Base-by-base conservation (phyloP, 208 protist species). In the Acanthamoeba lugdunensis region DNA sequence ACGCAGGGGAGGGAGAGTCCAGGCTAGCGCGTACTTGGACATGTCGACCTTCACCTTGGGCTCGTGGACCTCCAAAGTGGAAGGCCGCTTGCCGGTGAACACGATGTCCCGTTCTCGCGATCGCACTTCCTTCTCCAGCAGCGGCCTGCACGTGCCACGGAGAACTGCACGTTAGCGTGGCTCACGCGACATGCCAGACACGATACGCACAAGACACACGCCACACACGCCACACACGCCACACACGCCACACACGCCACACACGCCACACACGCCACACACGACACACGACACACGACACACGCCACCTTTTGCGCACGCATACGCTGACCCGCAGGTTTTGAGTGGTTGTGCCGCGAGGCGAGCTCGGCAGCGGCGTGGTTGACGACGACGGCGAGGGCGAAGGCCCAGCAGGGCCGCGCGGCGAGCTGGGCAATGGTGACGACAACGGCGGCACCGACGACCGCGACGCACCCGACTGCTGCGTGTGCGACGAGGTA, bases 61-160 rank as follows among this genome's bases (percentile, higher is more conserved):
- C 54, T 88, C 81, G 81, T 67, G 81, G 13, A 88, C 81, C 54
- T 88, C 71, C 9, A 81, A n/a, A 18, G 30, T 88, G 50, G n/a
- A 14, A 25, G 81, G 5, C 7, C 28, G 45, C 45, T 65, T 88
- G 21, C 54, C 81, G 7, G 81, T 65, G 23, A 56, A 33, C 25
- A 88, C 33, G 81, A 88, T 88, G 28, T 88, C 81, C 33, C 54
- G 63, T 41, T 88, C 81, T 18, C 33, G 6, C n/a, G 14, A 6
- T 13, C 28, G 13, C n/a, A 88, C 18, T 9, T 88, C 81, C 81
- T 88, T 88, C 48, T 56, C 50, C 37, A 88, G 30, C 50, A 88
- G 54, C n/a, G 81, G 81, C 37, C 71, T 81, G 71, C n/a, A n/a
- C n/a, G 37, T 41, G 37, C 2, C 37, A 41, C 2, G 37, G 2